Percentiles rank a stretch among this genome's conserved stretches.
Conservation (phyloP, 176 grass and related monocot genomes). For the Carex myosuroides region DNA sequence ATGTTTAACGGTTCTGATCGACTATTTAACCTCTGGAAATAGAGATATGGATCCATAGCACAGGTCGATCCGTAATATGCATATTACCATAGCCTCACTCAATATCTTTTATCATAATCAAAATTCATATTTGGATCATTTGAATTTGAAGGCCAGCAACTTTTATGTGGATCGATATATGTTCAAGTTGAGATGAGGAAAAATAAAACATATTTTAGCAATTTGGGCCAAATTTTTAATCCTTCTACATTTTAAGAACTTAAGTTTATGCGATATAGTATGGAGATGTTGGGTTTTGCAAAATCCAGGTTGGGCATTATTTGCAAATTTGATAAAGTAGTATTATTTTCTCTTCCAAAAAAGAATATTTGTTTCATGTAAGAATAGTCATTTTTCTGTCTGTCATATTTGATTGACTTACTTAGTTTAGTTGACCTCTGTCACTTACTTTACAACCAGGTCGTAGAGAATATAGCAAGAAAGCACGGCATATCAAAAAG, state of each 20-base stretch:
- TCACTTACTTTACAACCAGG: constrained; percentile 30
- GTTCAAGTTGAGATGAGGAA: neutral
- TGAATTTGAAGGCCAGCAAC: neutral
- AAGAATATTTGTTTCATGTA: neutral
- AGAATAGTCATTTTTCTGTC: neutral
- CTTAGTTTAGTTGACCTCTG: neutral
- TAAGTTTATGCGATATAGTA: neutral
- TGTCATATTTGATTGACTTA: neutral
- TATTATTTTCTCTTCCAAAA: neutral
- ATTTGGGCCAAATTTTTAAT: neutral
- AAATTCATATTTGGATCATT: neutral
- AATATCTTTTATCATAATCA: neutral
- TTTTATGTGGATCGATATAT: neutral
- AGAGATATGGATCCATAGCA: too few relatives aligned
- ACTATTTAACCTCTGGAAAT: too few relatives aligned
- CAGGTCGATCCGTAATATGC: too few relatives aligned
- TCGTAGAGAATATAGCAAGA: constrained; percentile 87
- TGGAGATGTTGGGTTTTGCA: neutral
- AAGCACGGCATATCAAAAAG: constrained; percentile 81
- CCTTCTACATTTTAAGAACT: neutral
- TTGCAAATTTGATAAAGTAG: neutral
- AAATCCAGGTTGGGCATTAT: neutral
- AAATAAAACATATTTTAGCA: neutral
- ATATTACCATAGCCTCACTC: too few relatives aligned
- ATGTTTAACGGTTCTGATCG: too few relatives aligned